phyloP scores from a whole-genome alignment of 2,329 filamentous ascomycete species.

The Atkinsonella texensis region DNA sequence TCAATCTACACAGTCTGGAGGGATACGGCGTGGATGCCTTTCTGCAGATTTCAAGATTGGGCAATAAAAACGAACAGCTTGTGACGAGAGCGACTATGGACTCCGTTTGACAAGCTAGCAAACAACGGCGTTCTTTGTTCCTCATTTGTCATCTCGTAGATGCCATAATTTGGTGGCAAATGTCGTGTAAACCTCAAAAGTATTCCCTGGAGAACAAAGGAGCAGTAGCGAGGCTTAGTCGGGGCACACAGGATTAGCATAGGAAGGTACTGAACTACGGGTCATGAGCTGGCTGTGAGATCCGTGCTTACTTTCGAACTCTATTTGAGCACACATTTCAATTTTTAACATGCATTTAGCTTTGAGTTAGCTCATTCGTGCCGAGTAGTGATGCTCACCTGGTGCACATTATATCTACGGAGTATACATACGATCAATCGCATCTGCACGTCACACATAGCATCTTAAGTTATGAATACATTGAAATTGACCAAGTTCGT shows the following conservation, averaged over 20 bases:
- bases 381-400: too few species aligned
- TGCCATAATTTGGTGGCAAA: not conserved
- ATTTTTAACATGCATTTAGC: not conserved
- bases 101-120: slow-evolving; percentile 33
- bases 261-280: not conserved
- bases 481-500: slow-evolving; percentile 35
- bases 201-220: too few species aligned
- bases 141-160: not conserved
- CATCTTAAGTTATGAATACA: slow-evolving; percentile 26
- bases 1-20: slow-evolving; percentile 85
- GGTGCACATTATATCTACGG: not conserved
- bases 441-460: not conserved
- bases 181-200: too few species aligned
- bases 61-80: slow-evolving; percentile 95
- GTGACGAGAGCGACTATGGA: slow-evolving; percentile 68
- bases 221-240: not conserved
- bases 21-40: slow-evolving; percentile 96
- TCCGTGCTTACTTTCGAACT: too few species aligned
- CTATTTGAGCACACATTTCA: not conserved
- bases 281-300: too few species aligned
- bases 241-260: not conserved
- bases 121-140: not conserved
- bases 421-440: not conserved
- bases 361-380: not conserved
- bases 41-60: slow-evolving; percentile 87